Percentiles rank a stretch among this genome's conserved stretches.
These are phyloP conservation scores for Centella asiatica DNA, from an alignment of 129 eudicot species.

Conservation along the genomic window DNA sequence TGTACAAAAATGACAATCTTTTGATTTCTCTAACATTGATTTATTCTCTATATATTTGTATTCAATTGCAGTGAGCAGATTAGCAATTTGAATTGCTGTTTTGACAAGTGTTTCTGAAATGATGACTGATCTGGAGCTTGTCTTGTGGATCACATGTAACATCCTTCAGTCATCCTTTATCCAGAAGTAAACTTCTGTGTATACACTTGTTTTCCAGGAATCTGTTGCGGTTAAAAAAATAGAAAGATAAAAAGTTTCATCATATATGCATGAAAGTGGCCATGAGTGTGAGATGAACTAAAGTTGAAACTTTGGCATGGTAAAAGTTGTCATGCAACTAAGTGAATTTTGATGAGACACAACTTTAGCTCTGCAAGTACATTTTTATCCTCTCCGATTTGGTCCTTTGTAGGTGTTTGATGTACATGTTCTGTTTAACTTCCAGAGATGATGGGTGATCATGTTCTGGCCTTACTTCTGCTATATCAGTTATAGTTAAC, in stretches of 20 bases:
- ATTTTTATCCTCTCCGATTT: conserved; percentile 5
- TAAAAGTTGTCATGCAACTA: conserved; percentile 30
- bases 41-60: conserved; percentile 16
- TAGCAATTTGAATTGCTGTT: background rate
- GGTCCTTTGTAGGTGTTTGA: conserved; percentile 16
- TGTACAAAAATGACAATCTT: background rate
- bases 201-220: conserved; percentile 12
- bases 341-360: background rate
- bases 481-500: background rate
- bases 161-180: background rate
- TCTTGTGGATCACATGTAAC: background rate
- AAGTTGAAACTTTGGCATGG: conserved; percentile 32
- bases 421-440: conserved; percentile 9
- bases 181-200: background rate
- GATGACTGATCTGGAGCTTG: background rate
- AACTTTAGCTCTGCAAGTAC: background rate
- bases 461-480: conserved; percentile 10
- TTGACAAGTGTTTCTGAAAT: background rate
- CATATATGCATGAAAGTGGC: conserved; percentile 27
- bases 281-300: conserved; percentile 25
- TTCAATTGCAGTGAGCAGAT: conserved; percentile 25
- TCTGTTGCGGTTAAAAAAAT: conserved; percentile 7
- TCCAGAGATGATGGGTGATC: conserved; percentile 8
- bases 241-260: too few relatives aligned
- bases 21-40: background rate